phyloP scores from a whole-genome alignment of 1,284 basidiomycete genomes.

The Sphagnurus paluster region DNA sequence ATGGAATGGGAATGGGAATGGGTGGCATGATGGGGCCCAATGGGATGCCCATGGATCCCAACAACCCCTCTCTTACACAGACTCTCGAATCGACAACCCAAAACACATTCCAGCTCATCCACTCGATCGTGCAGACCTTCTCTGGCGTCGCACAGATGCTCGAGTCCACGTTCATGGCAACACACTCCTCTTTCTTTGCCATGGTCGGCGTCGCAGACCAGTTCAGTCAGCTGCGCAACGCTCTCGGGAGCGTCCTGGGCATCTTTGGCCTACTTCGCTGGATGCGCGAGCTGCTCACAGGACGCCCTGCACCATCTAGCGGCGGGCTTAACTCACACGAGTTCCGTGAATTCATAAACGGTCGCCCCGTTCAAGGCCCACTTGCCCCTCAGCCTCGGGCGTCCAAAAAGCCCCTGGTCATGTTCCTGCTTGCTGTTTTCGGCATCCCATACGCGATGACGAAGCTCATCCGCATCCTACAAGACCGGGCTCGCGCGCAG shows the following conservation, averaged over 20 bases:
- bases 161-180: conserved; percentile 98
- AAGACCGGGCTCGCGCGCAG: conserved; percentile 58
- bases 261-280: conserved; percentile 89
- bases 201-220: conserved; percentile 99
- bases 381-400: conserved; percentile 47
- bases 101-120: conserved; percentile 91
- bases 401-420: conserved; percentile 87
- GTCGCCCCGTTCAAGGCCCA: conserved; percentile 62
- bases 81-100: conserved; percentile 89
- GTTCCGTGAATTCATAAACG: conserved; percentile 70
- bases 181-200: conserved; percentile 97
- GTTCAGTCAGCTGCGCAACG: conserved; percentile 88
- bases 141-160: conserved; percentile 97
- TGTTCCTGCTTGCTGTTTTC: conserved; percentile 95
- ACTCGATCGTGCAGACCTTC: conserved; percentile 95
- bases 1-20: too few species aligned
- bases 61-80: conserved; percentile 71
- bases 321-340: conserved; percentile 51
- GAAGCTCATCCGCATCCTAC: conserved; percentile 81
- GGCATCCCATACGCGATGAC: conserved; percentile 96
- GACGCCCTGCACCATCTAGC: conserved; percentile 38
- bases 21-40: conserved; percentile 46
- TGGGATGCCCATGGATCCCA: conserved; percentile 51
- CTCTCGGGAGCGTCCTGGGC: conserved; percentile 91
- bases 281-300: conserved; percentile 68